These are phyloP conservation scores for Penicillium ucsense DNA, from an alignment of 495 filamentous ascomycete species.

Conservation along the genomic window DNA sequence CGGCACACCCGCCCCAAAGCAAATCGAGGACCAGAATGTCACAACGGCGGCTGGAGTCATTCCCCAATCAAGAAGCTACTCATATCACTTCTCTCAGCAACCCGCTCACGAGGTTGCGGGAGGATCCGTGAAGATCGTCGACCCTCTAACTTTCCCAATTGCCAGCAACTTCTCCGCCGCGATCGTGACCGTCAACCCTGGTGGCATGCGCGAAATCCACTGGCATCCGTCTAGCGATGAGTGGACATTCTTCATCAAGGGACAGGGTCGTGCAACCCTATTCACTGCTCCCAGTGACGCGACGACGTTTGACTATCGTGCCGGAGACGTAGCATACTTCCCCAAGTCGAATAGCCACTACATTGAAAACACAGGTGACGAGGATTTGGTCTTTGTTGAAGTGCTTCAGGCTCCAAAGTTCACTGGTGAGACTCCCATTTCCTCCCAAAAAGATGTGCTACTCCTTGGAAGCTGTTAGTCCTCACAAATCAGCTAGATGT, in stretches of 20 bases:
- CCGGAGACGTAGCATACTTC: constrained; percentile 67
- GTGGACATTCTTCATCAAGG: constrained; percentile 67
- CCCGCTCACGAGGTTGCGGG: constrained; percentile 48
- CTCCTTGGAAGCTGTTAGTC: neutral
- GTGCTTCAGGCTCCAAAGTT: constrained; percentile 60
- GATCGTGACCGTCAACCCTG: constrained; percentile 56
- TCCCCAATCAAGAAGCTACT: constrained; percentile 43
- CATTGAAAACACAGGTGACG: constrained; percentile 62
- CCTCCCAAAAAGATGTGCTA: neutral
- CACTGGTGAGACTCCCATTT: constrained; percentile 25
- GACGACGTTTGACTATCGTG: constrained; percentile 63
- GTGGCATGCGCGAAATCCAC: constrained; percentile 69
- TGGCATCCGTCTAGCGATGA: constrained; percentile 71
- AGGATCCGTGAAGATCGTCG: constrained; percentile 58
- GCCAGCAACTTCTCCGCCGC: constrained; percentile 51
- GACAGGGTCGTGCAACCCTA: constrained; percentile 56
- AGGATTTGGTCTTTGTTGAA: constrained; percentile 60
- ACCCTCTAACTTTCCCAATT: constrained; percentile 54
- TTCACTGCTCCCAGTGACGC: constrained; percentile 48
- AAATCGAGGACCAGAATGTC: constrained; percentile 53
- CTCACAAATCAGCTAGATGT: constrained; percentile 35
- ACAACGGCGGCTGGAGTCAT: constrained; percentile 50
- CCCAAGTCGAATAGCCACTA: constrained; percentile 57
- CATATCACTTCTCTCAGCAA: constrained; percentile 59
- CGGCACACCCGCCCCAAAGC: constrained; percentile 48